Conservation (phyloP, 2,329 filamentous ascomycete genomes). For the Hypoxylon sp. region DNA sequence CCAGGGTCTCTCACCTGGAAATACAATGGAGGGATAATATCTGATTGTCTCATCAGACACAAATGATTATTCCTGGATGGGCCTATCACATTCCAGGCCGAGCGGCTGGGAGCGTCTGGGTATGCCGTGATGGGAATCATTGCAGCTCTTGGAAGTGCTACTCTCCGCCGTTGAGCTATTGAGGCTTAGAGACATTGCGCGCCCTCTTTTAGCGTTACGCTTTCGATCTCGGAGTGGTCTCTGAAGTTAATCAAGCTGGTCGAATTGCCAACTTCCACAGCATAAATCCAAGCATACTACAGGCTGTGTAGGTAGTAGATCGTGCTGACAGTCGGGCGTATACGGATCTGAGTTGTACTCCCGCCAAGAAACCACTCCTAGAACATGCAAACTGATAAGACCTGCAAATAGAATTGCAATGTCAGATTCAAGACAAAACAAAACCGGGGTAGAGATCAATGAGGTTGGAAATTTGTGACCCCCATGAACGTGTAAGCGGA, state of each 20-base stretch:
- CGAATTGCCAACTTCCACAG: neutral
- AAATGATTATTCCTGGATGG: slow-evolving; percentile 14
- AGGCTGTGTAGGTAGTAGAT: slow-evolving; percentile 8
- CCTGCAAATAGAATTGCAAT: slow-evolving; percentile 36
- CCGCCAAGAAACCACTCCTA: slow-evolving; percentile 1
- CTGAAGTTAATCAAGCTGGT: neutral
- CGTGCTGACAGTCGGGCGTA: neutral
- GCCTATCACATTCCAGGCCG: slow-evolving; percentile 34
- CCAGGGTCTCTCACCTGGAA: slow-evolving; percentile 37
- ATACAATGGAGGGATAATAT: slow-evolving; percentile 16
- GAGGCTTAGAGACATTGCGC: neutral
- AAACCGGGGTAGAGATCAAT: slow-evolving; percentile 35
- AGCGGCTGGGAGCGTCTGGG: slow-evolving; percentile 32
- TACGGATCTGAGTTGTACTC: neutral
- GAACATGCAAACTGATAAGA: slow-evolving; percentile 33
- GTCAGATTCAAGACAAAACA: slow-evolving; percentile 40
- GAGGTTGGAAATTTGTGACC: slow-evolving; percentile 39
- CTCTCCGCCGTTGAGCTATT: neutral
- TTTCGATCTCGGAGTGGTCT: neutral
- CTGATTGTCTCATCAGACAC: slow-evolving; percentile 25
- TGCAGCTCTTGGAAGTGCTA: slow-evolving; percentile 20
- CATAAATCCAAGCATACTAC: slow-evolving; percentile 1
- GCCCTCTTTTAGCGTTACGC: neutral
- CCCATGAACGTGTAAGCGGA: slow-evolving; percentile 43
- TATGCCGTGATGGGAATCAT: slow-evolving; percentile 36